Base-by-base conservation (phyloP, 2,329 filamentous ascomycete genomes). In the Aspergillus cejpii region DNA sequence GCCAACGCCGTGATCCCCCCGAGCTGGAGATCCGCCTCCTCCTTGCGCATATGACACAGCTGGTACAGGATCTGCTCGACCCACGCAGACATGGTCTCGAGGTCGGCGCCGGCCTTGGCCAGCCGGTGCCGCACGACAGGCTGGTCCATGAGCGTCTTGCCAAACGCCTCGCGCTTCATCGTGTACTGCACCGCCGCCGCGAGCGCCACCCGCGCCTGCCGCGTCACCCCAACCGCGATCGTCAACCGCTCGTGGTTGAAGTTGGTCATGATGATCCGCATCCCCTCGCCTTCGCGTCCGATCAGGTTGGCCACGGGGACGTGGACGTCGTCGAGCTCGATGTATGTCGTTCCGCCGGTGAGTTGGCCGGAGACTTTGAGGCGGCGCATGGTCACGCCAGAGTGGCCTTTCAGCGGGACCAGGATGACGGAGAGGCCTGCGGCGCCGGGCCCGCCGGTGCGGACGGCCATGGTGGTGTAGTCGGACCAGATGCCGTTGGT, bases 241-340 rank as follows among this genome's bases (percentile, higher is more conserved):
- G 74, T 74, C 8, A 88, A 70, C 0, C 84, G 77, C 63, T 89
- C 85, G 62, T 88, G 84, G 68, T 88, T 88, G 75, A 88, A 88
- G 67, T 88, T 86, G 43, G 79, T 83, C 82, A 85, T 86, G 57
- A 85, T 78, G 58, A 85, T 85, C 47, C 72, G 75, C 83, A 89
- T 87, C 4, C 85, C 85, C 56, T 77, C 69, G 8, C 83, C 84
- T 62, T 88, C 84, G 15, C 72, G 54, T 2, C 84, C 85, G 45
- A 89, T 79, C 6, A 88, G 65, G 59, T 88, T 87, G 57, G 78
- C 76, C 0, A 80, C 75, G 0, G 84, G 84, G 1, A 89, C 84
- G 45, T 79, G 75, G 15, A 88, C 85, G 42, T 88, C 83, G 56
- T 87, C 84, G 1, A 89, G 73, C 59, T 86, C 83, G 54, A 89